A percentile compares a stretch with the other conserved stretches of the same genome.
Evolutionary conservation across 768 basidiomycete genomes (phyloP).

Genomic region (Leccinellum albellum): DNA sequence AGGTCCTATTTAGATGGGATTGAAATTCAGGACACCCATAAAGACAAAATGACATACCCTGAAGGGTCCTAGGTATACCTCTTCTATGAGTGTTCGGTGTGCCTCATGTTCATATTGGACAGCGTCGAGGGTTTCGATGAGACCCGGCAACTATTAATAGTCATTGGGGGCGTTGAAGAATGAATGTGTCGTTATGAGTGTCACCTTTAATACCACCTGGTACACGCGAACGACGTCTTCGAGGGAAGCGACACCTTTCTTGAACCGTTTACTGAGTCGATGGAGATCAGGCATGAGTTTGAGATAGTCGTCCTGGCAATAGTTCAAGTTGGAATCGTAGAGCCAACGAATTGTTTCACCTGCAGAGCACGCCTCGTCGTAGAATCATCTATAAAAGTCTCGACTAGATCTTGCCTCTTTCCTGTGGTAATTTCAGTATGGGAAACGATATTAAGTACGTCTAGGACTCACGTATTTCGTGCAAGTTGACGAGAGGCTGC

Average conservation of each 20-base stretch:
- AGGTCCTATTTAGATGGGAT: conserved; percentile 47
- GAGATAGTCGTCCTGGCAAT: conserved; percentile 73
- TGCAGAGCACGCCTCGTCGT: conserved; percentile 69
- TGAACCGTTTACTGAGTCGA: conserved; percentile 87
- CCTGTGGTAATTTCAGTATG: conserved; percentile 38
- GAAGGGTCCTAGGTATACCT: conserved; percentile 60
- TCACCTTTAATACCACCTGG: conserved; percentile 84
- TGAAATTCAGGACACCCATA: background rate
- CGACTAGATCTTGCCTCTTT: conserved; percentile 83
- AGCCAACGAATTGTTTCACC: conserved; percentile 38
- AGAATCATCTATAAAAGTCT: conserved; percentile 78
- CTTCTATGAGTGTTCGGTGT: conserved; percentile 55
- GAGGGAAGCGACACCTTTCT: conserved; percentile 75
- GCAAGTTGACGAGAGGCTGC: conserved; percentile 90
- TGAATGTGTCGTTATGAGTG: background rate
- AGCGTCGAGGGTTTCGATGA: conserved; percentile 61
- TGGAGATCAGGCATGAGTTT: conserved; percentile 93
- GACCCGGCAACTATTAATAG: conserved; percentile 60
- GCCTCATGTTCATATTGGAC: conserved; percentile 45
- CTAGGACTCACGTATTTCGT: conserved; percentile 75
- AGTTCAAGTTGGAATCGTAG: background rate
- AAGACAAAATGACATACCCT: conserved; percentile 40
- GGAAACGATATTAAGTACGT: background rate
- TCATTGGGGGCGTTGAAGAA: background rate
- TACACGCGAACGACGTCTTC: conserved; percentile 97